Conservation (phyloP, 805 yeast species). For the Saturnispora saitoi region DNA sequence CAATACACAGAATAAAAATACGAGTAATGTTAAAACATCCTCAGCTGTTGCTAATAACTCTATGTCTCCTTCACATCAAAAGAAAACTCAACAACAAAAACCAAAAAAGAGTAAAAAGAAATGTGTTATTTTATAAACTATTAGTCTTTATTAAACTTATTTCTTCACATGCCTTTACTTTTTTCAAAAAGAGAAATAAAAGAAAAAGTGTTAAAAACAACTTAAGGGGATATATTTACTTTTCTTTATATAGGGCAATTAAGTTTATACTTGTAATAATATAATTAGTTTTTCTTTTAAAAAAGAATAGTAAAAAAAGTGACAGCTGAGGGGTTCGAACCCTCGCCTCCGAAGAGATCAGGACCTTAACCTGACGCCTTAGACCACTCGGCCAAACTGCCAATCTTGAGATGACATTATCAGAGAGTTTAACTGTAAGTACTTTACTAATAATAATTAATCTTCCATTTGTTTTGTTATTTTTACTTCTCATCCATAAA, state of each 20-base stretch:
- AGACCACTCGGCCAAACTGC: constrained; percentile 21
- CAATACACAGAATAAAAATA: neutral
- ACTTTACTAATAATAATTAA: too few species aligned
- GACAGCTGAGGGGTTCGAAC: constrained; percentile 22
- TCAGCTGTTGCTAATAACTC: neutral
- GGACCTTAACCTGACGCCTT: constrained; percentile 20
- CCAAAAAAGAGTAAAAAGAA: constrained; percentile 7
- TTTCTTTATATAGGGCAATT: too few species aligned
- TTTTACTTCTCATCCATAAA: too few species aligned
- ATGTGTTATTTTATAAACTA: constrained; percentile 5
- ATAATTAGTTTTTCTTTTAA: too few species aligned
- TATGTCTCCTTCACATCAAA: neutral
- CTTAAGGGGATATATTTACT: too few species aligned
- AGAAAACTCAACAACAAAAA: neutral
- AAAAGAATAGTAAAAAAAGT: constrained; percentile 2
- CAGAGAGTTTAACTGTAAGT: too few species aligned
- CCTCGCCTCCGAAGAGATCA: constrained; percentile 19
- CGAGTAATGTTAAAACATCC: neutral
- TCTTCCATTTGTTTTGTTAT: too few species aligned
- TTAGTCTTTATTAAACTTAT: neutral
- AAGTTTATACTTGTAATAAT: too few species aligned
- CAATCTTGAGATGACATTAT: neutral
- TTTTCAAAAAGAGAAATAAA: neutral
- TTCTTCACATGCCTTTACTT: neutral
- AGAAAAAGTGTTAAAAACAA: too few species aligned